Evolutionary conservation across 2,329 filamentous ascomycete species (phyloP).

Genomic region (Fusarium goolgardi): DNA sequence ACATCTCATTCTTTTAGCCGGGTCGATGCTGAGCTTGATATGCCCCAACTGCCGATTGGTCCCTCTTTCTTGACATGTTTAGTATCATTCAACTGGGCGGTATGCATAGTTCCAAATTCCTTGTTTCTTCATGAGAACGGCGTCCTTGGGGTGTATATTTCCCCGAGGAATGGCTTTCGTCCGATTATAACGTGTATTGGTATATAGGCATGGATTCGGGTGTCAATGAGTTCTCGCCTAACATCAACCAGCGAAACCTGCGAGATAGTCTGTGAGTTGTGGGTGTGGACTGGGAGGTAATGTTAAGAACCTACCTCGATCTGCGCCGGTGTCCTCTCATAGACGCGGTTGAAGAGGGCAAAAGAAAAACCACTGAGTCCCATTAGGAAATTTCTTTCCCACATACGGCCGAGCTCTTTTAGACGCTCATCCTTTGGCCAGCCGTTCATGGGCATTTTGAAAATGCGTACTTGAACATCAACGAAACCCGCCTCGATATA

Average conservation of each 20-base stretch:
- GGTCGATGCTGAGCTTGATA: background rate
- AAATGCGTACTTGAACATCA: constrained; percentile 63
- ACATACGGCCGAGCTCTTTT: constrained; percentile 59
- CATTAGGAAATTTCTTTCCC: constrained; percentile 57
- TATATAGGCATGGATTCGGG: constrained; percentile 61
- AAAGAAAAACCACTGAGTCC: constrained; percentile 60
- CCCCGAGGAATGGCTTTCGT: constrained; percentile 59
- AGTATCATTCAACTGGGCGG: background rate
- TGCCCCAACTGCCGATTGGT: background rate
- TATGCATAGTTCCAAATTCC: background rate
- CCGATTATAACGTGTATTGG: constrained; percentile 63
- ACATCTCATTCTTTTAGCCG: background rate
- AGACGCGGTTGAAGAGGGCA: constrained; percentile 55
- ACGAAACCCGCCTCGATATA: constrained; percentile 65
- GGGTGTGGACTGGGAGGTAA: background rate
- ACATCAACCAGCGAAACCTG: constrained; percentile 63
- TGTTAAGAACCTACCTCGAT: constrained; percentile 58
- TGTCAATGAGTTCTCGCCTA: constrained; percentile 60
- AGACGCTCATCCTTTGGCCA: constrained; percentile 63
- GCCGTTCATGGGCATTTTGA: constrained; percentile 65
- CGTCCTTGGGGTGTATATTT: constrained; percentile 35
- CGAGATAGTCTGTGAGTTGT: constrained; percentile 22
- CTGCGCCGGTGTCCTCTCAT: constrained; percentile 57
- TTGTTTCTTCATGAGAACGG: constrained; percentile 23
- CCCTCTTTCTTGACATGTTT: background rate